Evolutionary conservation across 148 eudicot species (phyloP), one percentile per base, ranked within the genome.

Genomic region (Chenopodium album): DNA sequence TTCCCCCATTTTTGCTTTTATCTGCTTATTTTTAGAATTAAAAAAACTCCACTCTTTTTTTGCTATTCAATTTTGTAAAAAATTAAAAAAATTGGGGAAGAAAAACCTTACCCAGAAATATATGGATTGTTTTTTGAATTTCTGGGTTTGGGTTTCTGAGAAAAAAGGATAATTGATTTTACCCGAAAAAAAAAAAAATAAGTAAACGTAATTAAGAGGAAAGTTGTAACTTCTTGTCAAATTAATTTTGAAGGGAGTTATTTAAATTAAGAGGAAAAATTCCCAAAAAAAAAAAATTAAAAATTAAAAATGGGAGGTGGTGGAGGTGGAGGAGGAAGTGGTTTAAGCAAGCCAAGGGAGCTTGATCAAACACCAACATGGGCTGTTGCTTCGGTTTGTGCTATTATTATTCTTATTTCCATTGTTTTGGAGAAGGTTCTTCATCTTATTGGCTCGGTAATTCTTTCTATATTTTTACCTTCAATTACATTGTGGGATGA

Each of bases 311-410:
- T 84, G 78, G 90, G 84, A 64, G 90, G 90, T 48, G 54, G 54
- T 9, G 16, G 54, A 72, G 85, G 76, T 8, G 90, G 77, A 48
- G 82, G 85, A 19, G 84, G 79, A 28, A 75, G 80, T 19, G 79
- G 50, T 4, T 77, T 78, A 13, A 19, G n/a, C 9, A 59, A 31
- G 3, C 77, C 81, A 29, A 91, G 97, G 84, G 86, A 92, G 84
- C 93, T 94, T 32, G 93, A 94, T 82, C 78, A 80, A 34, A 94
- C 98, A n/a, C 94, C 98, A 4, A 92, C 98, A 17, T 94, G 98
- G 98, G 94, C 98, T 4, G 98, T 94, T 37, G 88, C 97, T 68
- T 85, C 87, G 16, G 94, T 92, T 69, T 88, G 89, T 76, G 93
- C 92, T 4, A 60, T 91, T 67, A 94, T 94, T 41, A 76, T 94